phyloP scores from a whole-genome alignment of 768 basidiomycete genomes.

The Psilocybe sp. region DNA sequence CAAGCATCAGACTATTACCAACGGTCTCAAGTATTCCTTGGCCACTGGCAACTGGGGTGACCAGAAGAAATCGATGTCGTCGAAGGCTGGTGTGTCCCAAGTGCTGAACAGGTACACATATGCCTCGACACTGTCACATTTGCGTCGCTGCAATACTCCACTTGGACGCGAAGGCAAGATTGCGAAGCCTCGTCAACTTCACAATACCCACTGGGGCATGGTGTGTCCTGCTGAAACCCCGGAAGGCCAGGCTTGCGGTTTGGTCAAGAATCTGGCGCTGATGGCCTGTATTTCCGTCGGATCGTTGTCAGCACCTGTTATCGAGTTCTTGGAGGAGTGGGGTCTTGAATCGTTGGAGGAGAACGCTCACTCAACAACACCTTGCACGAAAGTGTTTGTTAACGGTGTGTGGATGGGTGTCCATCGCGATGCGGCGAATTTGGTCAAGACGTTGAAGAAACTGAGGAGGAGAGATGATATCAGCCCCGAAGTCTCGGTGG shows the following conservation, averaged over 20 bases:
- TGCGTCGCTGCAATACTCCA: slow-evolving; percentile 97
- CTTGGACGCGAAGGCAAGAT: slow-evolving; percentile 98
- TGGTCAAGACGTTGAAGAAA: slow-evolving; percentile 91
- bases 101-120: slow-evolving; percentile 98
- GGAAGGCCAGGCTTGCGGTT: slow-evolving; percentile 98
- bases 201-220: slow-evolving; percentile 99
- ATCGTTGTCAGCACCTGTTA: slow-evolving; percentile 91
- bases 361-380: slow-evolving; percentile 79
- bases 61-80: slow-evolving; percentile 97
- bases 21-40: slow-evolving; percentile 95
- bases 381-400: slow-evolving; percentile 95
- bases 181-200: slow-evolving; percentile 97
- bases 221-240: slow-evolving; percentile 99
- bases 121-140: slow-evolving; percentile 95
- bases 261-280: slow-evolving; percentile 96
- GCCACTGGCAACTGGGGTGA: slow-evolving; percentile 99
- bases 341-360: slow-evolving; percentile 94
- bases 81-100: slow-evolving; percentile 98
- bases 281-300: slow-evolving; percentile 99
- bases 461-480: slow-evolving; percentile 93
- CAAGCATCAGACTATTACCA: slow-evolving; percentile 95
- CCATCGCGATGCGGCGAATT: slow-evolving; percentile 89
- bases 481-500: slow-evolving; percentile 93
- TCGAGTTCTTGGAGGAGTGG: slow-evolving; percentile 99
- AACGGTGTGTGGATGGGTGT: slow-evolving; percentile 99